phyloP scores from a whole-genome alignment of 1,284 basidiomycete species.

The Papiliotrema nemorosa region DNA sequence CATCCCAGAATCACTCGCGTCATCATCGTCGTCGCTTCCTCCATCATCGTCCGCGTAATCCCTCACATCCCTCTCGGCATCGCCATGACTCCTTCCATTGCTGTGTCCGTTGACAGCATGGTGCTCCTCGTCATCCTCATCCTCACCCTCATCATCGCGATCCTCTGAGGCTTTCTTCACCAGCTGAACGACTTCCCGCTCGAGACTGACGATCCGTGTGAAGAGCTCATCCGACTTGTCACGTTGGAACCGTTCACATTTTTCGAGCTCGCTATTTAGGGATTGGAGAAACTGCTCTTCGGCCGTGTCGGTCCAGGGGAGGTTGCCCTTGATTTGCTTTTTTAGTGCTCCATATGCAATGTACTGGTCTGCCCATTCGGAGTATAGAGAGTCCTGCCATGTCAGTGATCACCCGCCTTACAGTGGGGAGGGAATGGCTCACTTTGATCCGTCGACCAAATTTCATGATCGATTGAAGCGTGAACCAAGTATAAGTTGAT shows the following conservation, averaged over 20 bases:
- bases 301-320: constrained; percentile 68
- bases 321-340: constrained; percentile 69
- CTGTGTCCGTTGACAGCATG: constrained; percentile 6
- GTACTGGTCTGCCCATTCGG: constrained; percentile 86
- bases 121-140: constrained; percentile 55
- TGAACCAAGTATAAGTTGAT: no score
- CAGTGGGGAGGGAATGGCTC: constrained; percentile 23
- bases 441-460: constrained; percentile 85
- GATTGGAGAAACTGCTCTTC: constrained; percentile 74
- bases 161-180: constrained; percentile 52
- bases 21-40: constrained; percentile 65
- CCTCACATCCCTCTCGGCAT: constrained; percentile 32
- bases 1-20: constrained; percentile 50
- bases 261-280: constrained; percentile 86
- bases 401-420: not conserved
- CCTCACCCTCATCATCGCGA: constrained; percentile 41
- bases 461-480: constrained; percentile 76
- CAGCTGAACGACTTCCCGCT: constrained; percentile 70
- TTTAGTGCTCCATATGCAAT: constrained; percentile 86
- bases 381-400: constrained; percentile 71
- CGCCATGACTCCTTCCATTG: constrained; percentile 22
- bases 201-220: constrained; percentile 71
- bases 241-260: constrained; percentile 94
- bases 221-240: constrained; percentile 83
- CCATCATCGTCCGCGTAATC: constrained; percentile 58